These are phyloP conservation scores for Penicillium bialowiezense DNA, from an alignment of 495 filamentous ascomycete genomes.

Conservation along the genomic window DNA sequence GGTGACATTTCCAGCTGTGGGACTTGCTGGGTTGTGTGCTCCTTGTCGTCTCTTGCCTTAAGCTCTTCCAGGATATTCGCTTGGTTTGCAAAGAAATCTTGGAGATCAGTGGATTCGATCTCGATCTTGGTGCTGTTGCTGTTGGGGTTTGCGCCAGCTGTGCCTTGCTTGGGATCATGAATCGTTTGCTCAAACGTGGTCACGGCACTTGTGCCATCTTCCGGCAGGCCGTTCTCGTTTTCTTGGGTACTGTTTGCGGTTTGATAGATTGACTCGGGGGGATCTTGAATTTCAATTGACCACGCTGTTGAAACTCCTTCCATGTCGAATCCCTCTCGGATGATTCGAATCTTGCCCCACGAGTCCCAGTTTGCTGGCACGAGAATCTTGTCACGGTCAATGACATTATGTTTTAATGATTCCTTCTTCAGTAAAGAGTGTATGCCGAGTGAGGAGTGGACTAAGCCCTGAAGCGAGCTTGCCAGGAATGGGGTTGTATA, in stretches of 20 bases:
- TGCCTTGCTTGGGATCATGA: conserved; percentile 63
- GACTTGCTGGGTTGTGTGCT: conserved; percentile 35
- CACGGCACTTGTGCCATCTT: conserved; percentile 56
- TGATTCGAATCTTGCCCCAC: conserved; percentile 93
- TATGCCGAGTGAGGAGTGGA: conserved; percentile 87
- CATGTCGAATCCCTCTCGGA: conserved; percentile 92
- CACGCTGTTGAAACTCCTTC: conserved; percentile 82
- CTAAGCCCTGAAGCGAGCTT: conserved; percentile 74
- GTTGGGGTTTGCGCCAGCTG: conserved; percentile 46
- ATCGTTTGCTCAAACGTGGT: conserved; percentile 77
- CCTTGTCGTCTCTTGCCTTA: conserved; percentile 62
- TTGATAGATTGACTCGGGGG: conserved; percentile 34
- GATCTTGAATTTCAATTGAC: conserved; percentile 73
- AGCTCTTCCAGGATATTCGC: conserved; percentile 68
- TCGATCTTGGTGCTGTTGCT: conserved; percentile 53
- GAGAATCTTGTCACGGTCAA: conserved; percentile 91
- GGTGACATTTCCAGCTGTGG: conserved; percentile 46
- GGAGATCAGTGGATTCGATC: conserved; percentile 71
- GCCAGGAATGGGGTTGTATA: conserved; percentile 81
- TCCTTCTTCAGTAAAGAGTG: conserved; percentile 82
- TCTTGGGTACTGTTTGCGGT: conserved; percentile 13
- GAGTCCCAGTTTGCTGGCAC: conserved; percentile 98
- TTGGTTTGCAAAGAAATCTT: conserved; percentile 73
- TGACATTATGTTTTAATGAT: conserved; percentile 88
- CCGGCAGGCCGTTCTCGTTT: conserved; percentile 24